A percentile compares a stretch with the other conserved stretches of the same genome.
Conservation (phyloP, 371 early-diverging fungal species). For the Mortierella sp. region DNA sequence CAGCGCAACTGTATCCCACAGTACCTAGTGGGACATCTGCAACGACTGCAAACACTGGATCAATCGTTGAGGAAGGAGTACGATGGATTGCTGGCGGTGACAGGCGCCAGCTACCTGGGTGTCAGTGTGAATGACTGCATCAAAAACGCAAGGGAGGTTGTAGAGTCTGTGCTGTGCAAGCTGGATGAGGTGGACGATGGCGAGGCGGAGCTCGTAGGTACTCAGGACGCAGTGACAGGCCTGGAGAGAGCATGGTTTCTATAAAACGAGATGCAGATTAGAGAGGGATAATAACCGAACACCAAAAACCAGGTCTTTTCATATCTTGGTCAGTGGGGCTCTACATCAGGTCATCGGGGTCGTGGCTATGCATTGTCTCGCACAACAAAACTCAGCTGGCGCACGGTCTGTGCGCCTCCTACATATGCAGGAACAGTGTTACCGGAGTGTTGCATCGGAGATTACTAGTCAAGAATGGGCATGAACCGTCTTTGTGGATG, state of each 20-base stretch:
- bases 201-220: slow-evolving; percentile 43
- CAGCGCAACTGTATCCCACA: slow-evolving; percentile 92
- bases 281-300: too few relatives aligned
- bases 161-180: slow-evolving; percentile 49
- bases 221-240: slow-evolving; percentile 46
- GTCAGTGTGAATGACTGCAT: slow-evolving; percentile 92
- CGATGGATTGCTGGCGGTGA: slow-evolving; percentile 70
- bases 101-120: slow-evolving; percentile 86
- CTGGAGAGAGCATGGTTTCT: slow-evolving; percentile 47
- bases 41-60: slow-evolving; percentile 71
- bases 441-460: too few relatives aligned
- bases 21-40: slow-evolving; percentile 84
- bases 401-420: too few relatives aligned
- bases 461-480: too few relatives aligned
- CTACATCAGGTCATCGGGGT: too few relatives aligned
- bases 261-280: neutral
- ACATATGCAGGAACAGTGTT: too few relatives aligned
- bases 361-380: too few relatives aligned
- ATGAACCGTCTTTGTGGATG: too few relatives aligned
- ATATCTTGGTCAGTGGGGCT: too few relatives aligned
- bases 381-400: too few relatives aligned
- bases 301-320: too few relatives aligned
- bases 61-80: slow-evolving; percentile 60
- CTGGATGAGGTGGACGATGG: slow-evolving; percentile 41
- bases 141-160: slow-evolving; percentile 74